These are phyloP conservation scores for Striga asiatica DNA, from an alignment of 257 asterid genomes.

Conservation along the genomic window DNA sequence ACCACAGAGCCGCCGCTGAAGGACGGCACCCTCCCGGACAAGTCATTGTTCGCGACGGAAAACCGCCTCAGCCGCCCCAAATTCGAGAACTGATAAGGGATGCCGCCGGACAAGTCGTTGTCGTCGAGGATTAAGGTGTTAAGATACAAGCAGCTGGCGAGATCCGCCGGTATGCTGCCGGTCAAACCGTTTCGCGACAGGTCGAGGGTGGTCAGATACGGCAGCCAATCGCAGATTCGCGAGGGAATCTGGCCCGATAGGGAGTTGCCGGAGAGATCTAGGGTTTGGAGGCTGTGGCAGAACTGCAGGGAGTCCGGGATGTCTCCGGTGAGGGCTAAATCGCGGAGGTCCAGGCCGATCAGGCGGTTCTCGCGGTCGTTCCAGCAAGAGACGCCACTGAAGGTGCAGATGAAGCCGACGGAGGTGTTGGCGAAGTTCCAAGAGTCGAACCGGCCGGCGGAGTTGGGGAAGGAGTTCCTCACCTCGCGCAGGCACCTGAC, in stretches of 20 bases:
- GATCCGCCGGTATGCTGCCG: conserved; percentile 60
- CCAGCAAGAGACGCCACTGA: conserved; percentile 75
- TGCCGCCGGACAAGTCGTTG: conserved; percentile 46
- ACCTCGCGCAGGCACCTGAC: conserved; percentile 55
- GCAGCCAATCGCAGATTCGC: conserved; percentile 69
- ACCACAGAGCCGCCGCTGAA: conserved; percentile 15
- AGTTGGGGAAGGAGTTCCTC: conserved; percentile 37
- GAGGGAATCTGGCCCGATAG: conserved; percentile 40
- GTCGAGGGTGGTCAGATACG: conserved; percentile 55
- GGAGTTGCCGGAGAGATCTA: conserved; percentile 67
- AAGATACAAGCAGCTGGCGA: conserved; percentile 53
- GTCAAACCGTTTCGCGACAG: conserved; percentile 46
- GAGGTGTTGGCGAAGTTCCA: conserved; percentile 58
- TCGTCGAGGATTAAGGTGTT: conserved; percentile 30
- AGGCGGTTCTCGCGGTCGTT: conserved; percentile 59
- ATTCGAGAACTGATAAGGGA: conserved; percentile 54
- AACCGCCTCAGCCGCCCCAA: conserved; percentile 36
- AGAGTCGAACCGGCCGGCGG: conserved; percentile 27
- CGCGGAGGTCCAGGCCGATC: conserved; percentile 36
- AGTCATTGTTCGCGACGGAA: conserved; percentile 35
- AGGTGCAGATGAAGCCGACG: conserved; percentile 44
- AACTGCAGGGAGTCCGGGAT: conserved; percentile 40
- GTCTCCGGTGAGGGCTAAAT: conserved; percentile 38
- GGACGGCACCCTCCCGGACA: conserved; percentile 39
- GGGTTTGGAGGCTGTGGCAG: conserved; percentile 52